Percentiles rank a stretch among this genome's conserved stretches.
These are phyloP conservation scores for Cercophora newfieldiana DNA, from an alignment of 495 filamentous ascomycete genomes.

Conservation along the genomic window DNA sequence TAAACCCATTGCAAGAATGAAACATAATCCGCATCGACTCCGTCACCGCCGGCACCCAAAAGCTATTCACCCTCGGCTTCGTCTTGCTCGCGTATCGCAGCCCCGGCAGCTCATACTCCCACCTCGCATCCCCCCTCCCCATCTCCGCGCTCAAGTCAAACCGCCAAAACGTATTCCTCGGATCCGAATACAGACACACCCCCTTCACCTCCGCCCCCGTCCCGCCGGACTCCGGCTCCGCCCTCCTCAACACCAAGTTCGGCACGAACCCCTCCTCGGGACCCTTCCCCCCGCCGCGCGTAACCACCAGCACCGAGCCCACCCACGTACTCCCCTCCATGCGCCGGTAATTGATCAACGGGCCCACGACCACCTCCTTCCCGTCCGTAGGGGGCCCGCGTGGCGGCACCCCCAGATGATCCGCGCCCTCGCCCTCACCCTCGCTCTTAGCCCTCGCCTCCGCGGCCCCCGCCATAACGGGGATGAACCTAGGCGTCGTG, in stretches of 20 bases:
- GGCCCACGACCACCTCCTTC: conserved; percentile 72
- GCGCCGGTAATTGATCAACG: conserved; percentile 79
- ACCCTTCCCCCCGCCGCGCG: conserved; percentile 61
- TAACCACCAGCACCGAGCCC: conserved; percentile 81
- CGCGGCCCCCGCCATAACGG: conserved; percentile 41
- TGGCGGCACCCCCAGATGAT: neutral
- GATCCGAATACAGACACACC: conserved; percentile 76
- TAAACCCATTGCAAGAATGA: conserved; percentile 95
- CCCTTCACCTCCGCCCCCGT: conserved; percentile 34
- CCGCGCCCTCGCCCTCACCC: conserved; percentile 5
- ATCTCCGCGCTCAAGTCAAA: conserved; percentile 66
- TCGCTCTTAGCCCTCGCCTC: conserved; percentile 28
- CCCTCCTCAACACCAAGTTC: conserved; percentile 33
- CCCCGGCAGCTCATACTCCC: conserved; percentile 59
- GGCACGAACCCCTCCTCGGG: conserved; percentile 35
- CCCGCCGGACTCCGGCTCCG: conserved; percentile 15
- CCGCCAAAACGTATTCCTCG: conserved; percentile 76
- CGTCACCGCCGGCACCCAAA: conserved; percentile 72
- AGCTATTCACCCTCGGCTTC: conserved; percentile 53
- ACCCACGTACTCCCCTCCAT: conserved; percentile 78
- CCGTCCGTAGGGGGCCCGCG: conserved; percentile 34
- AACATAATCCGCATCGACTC: conserved; percentile 96
- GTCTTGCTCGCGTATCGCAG: conserved; percentile 46
- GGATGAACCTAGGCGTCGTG: conserved; percentile 37
- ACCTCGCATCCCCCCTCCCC: conserved; percentile 52